Evolutionary conservation across 768 basidiomycete genomes (phyloP).

Genomic region (Boletus rufocinnamomeus): DNA sequence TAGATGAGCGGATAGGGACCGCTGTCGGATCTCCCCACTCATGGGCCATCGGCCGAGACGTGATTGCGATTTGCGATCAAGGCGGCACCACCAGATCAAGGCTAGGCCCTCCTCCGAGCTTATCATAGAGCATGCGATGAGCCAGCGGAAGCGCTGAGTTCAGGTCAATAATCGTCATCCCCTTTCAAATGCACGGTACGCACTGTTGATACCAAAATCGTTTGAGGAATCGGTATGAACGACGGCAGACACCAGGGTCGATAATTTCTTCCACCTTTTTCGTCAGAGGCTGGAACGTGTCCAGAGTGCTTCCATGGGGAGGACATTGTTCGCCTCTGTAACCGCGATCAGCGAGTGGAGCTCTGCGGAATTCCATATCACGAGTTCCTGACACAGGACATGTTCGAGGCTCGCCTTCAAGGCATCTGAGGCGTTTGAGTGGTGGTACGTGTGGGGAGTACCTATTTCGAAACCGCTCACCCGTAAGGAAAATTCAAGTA

Average conservation of each 20-base stretch:
- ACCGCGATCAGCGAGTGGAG: conserved; percentile 1
- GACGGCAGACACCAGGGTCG: neutral
- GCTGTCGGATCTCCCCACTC: neutral
- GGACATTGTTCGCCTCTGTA: neutral
- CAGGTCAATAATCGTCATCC: neutral
- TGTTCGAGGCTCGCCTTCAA: neutral
- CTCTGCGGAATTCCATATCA: neutral
- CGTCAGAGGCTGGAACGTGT: neutral
- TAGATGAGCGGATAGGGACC: neutral
- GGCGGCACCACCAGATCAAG: neutral
- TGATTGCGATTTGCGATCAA: neutral
- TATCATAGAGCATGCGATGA: neutral
- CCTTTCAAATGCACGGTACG: neutral
- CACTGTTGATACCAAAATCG: neutral
- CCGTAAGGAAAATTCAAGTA: neutral
- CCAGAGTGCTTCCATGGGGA: neutral
- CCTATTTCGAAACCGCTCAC: too few species aligned
- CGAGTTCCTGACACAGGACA: neutral
- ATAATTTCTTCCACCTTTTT: neutral
- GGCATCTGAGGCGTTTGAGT: neutral
- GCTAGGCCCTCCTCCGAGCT: neutral
- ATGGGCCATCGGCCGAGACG: neutral
- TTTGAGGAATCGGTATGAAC: neutral
- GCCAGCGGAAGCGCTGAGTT: neutral
- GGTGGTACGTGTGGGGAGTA: neutral